phyloP scores from a whole-genome alignment of 352 stramenopile genomes.

The Blastocystis sp. region DNA sequence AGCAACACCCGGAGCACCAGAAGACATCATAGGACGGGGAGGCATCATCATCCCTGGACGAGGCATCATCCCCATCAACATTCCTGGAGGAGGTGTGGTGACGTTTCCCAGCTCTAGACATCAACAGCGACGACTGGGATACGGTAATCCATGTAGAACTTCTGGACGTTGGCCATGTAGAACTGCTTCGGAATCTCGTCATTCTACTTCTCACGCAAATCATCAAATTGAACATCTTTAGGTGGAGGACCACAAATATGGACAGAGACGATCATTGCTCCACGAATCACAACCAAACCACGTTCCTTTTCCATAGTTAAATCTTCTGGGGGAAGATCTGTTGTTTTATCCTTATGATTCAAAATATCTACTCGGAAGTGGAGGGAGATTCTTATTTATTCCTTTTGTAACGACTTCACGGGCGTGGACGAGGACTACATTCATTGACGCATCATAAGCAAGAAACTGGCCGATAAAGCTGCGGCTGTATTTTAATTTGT shows the following conservation, averaged over 20 bases:
- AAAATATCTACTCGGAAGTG: slow-evolving; percentile 9
- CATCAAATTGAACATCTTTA: neutral
- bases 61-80: slow-evolving; percentile 12
- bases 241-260: slow-evolving; percentile 56
- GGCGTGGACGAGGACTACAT: slow-evolving; percentile 10
- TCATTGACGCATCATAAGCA: slow-evolving; percentile 48
- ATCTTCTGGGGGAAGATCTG: slow-evolving; percentile 59
- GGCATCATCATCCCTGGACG: slow-evolving; percentile 35
- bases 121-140: neutral
- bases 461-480: slow-evolving; percentile 54
- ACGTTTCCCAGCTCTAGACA: slow-evolving; percentile 37
- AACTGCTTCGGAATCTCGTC: slow-evolving; percentile 58
- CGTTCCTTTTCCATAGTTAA: slow-evolving; percentile 29
- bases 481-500: neutral
- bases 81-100: neutral
- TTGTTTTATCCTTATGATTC: neutral
- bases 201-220: neutral
- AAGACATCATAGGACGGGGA: neutral
- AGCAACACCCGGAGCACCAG: neutral
- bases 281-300: slow-evolving; percentile 32
- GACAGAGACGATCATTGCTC: slow-evolving; percentile 21
- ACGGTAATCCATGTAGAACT: slow-evolving; percentile 38
- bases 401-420: slow-evolving; percentile 51
- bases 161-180: neutral
- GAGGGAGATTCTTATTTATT: slow-evolving; percentile 48